Percentiles rank a stretch among this genome's conserved stretches.
These are phyloP conservation scores for Silybum marianum DNA, from an alignment of 129 eudicot species.

Conservation along the genomic window DNA sequence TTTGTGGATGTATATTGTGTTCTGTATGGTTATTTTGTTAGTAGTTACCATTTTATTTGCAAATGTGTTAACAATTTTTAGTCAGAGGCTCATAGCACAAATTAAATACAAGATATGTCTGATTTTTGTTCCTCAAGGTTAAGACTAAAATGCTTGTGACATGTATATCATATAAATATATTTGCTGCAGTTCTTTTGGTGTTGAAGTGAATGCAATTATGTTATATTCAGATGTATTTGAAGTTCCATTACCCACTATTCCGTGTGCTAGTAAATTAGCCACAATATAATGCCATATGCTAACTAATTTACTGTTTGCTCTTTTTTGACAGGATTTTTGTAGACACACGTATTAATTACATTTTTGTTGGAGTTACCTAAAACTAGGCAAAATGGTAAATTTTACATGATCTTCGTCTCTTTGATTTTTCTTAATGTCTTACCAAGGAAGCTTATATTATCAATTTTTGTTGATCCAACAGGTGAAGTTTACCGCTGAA, in stretches of 20 bases:
- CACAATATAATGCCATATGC: background rate
- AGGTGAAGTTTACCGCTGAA: constrained; percentile 90
- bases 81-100: background rate
- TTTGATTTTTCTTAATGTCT: background rate
- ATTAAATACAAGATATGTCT: background rate
- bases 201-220: background rate
- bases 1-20: background rate
- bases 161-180: background rate
- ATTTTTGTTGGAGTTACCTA: background rate
- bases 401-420: background rate
- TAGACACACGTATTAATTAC: background rate
- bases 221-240: background rate
- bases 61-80: background rate
- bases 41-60: background rate
- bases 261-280: background rate
- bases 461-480: constrained; percentile 1
- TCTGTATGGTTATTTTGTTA: background rate
- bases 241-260: background rate
- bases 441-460: background rate
- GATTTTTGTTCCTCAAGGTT: background rate
- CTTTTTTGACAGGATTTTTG: constrained; percentile 14
- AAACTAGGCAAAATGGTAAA: constrained; percentile 43
- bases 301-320: background rate
- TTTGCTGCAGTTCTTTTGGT: background rate
- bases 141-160: background rate